Percentiles rank a stretch among this genome's conserved stretches.
These are phyloP conservation scores for Tritrichomonas foetus DNA, from an alignment of 208 protist species.

Conservation along the genomic window DNA sequence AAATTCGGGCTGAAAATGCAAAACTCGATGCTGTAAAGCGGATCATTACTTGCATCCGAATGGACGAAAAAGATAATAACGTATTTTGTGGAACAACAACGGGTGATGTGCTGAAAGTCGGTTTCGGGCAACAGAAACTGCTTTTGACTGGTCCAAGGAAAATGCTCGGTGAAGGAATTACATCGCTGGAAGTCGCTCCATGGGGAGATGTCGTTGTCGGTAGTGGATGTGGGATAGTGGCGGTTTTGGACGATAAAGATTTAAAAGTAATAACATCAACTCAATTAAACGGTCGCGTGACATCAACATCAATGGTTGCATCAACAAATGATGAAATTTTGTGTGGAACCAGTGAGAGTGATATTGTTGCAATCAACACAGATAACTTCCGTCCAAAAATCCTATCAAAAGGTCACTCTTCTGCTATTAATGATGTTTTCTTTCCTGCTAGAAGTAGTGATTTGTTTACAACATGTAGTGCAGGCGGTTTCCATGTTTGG, in stretches of 20 bases:
- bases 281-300: slow-evolving; percentile 72
- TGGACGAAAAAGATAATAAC: slow-evolving; percentile 57
- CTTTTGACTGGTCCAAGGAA: slow-evolving; percentile 46
- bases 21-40: slow-evolving; percentile 76
- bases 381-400: slow-evolving; percentile 73
- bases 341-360: slow-evolving; percentile 72
- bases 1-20: slow-evolving; percentile 68
- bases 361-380: slow-evolving; percentile 78
- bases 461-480: slow-evolving; percentile 72
- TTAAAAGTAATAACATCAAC: slow-evolving; percentile 67
- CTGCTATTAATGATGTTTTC: slow-evolving; percentile 75
- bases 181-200: neutral
- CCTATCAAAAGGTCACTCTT: slow-evolving; percentile 76
- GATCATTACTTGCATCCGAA: slow-evolving; percentile 20
- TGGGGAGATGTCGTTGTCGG: slow-evolving; percentile 70
- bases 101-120: slow-evolving; percentile 77
- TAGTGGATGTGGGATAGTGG: slow-evolving; percentile 72
- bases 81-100: slow-evolving; percentile 77
- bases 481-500: slow-evolving; percentile 72
- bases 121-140: slow-evolving; percentile 48
- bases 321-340: slow-evolving; percentile 68
- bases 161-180: slow-evolving; percentile 44
- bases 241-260: slow-evolving; percentile 74
- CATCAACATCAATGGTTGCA: slow-evolving; percentile 64
- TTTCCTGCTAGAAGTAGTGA: slow-evolving; percentile 77